Percentiles rank a stretch among this genome's conserved stretches.
Evolutionary conservation across 129 eudicot genomes (phyloP).

Genomic region (Centella asiatica): DNA sequence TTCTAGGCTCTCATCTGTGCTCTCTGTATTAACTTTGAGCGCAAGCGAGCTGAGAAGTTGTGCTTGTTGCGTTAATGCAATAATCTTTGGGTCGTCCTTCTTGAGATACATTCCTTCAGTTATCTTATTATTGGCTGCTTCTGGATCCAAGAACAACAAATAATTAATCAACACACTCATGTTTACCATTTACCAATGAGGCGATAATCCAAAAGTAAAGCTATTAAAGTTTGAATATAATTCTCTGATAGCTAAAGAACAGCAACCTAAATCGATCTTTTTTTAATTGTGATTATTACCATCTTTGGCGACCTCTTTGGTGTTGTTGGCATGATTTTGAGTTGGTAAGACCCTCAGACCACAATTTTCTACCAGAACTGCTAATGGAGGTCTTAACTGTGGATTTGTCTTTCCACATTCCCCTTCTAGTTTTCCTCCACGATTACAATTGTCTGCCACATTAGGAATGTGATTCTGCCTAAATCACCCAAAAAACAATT

Average conservation of each 20-base stretch:
- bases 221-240: background rate
- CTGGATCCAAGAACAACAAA: conserved; percentile 1
- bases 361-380: conserved; percentile 53
- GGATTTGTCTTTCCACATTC: conserved; percentile 32
- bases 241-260: background rate
- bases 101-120: conserved; percentile 50
- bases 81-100: conserved; percentile 54
- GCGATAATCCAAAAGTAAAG: background rate
- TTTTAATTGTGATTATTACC: conserved; percentile 37
- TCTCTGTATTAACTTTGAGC: conserved; percentile 69
- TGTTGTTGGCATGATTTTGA: conserved; percentile 27
- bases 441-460: conserved; percentile 26
- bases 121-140: conserved; percentile 21
- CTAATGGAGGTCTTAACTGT: conserved; percentile 54
- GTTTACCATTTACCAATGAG: background rate
- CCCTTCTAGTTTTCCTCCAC: conserved; percentile 20
- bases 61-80: conserved; percentile 58
- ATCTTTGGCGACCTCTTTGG: conserved; percentile 35
- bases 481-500: conserved; percentile 14
- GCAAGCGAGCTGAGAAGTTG: conserved; percentile 91
- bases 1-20: conserved; percentile 82
- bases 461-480: conserved; percentile 48
- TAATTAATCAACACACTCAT: no score
- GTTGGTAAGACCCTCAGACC: conserved; percentile 23
- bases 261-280: conserved; percentile 1